Base-by-base conservation (phyloP, 441 rosid genomes). In the Capsella rubella region DNA sequence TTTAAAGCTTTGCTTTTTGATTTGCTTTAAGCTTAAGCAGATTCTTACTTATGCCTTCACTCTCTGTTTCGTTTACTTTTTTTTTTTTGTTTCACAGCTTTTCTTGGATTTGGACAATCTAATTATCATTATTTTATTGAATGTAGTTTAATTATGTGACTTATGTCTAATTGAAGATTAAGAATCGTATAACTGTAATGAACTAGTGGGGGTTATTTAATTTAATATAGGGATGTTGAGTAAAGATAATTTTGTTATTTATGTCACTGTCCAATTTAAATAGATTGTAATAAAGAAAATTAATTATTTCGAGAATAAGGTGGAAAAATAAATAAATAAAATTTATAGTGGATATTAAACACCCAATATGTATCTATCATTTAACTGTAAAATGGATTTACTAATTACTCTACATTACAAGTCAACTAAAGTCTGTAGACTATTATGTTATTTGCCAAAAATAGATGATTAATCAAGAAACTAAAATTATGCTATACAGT, bases 51-150 rank as follows among this genome's bases (percentile, higher is more conserved):
- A 16, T 69, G 59, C 32, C 10, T 65, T 56, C 34, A 5, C 60
- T 64, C 64, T 74, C 55, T 61, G 56, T 67, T 61, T 68, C 25
- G 79, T 62, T 69, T 69, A 10, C 29, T 9, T 25, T 18, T 49
- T 15, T 3, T 34, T 35, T 4, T 32, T 32, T 29, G 4, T 29
- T 29, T 34, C 8, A 6, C 50, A 55, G 58, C 53, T 74, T 74
- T 53, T 61, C 69, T 75, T 68, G 74, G 79, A 75, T 75, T 68
- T 75, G 69, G 69, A n/a, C 61, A 68, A 75, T 75, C 79, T 75
- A 75, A 52, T 52, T 16, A 42, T 53, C 51, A 52, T 31, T 53
- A 50, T 65, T 65, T 14, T 65, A 49, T 25, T 73, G 28, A 14
- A 55, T 37, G 49, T 63, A 31, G 21, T 18, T 18, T 18, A 18